Evolutionary conservation across 176 grass and related monocot genomes (phyloP), one percentile per base, ranked within the genome.

Genomic region (Stipa capillata): DNA sequence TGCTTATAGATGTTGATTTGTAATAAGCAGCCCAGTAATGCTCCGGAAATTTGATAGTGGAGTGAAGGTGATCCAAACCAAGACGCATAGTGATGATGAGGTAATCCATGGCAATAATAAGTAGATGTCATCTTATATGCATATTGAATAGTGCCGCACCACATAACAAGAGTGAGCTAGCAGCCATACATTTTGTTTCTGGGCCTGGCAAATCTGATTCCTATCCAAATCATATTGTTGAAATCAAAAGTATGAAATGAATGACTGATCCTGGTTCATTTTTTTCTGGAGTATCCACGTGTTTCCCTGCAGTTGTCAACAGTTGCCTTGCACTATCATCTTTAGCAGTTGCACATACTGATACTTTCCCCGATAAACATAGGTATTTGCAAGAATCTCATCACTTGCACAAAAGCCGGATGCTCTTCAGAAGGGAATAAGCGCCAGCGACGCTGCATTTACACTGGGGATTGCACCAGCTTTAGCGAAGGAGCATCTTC

Each of bases 11-110:
- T 78, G 51, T 88, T 97, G 80, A 77, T 89, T 95, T 95, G 28
- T 85, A 65, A 91, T 91, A 65, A 67, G 53, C 92, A 99, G 92
- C 78, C 86, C 83, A 86, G 88, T 99, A 53, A 93, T 93, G 88
- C 92, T 99, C 79, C 89, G 97, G 79, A 95, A 96, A 73, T 99
- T 99, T 82, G 97, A 99, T 57, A 93, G 97, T 86, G 97, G 90
- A 55, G 92, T 99, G 82, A 99, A 96, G 88, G 97, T 96, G 82
- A 96, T 99, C 76, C 97, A 99, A 84, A 99, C 85, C 61, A 99
- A 99, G 78, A 81, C 92, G 17, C 97, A 96, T 74, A 96, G 97
- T 80, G 97, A 99, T 91, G 90, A 93, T 66, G 90, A 99, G 90
- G 97, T 99, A 87, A 76, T 23, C 28, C 8, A 2, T 55, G 27